Evolutionary conservation across 805 yeast genomes (phyloP).

Genomic region (Cyberlindnera mycetangii): DNA sequence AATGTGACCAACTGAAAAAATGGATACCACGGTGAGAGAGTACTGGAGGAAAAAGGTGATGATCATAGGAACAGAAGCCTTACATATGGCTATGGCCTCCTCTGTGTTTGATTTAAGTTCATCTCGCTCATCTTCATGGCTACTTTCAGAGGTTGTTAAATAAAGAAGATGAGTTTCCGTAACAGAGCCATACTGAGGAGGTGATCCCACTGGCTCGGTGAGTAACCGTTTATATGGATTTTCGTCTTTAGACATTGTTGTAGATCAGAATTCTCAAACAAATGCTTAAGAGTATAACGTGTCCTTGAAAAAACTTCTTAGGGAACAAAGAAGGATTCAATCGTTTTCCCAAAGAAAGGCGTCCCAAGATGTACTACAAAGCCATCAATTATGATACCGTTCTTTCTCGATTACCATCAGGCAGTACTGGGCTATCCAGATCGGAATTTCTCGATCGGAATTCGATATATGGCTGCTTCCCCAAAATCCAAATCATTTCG

Average conservation of each 20-base stretch:
- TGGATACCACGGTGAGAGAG: constrained; percentile 72
- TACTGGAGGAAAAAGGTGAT: constrained; percentile 70
- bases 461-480: too few relatives aligned
- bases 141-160: background rate
- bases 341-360: background rate
- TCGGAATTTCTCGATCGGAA: background rate
- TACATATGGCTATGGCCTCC: constrained; percentile 35
- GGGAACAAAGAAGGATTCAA: background rate
- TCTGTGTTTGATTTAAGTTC: background rate
- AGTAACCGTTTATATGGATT: constrained; percentile 2
- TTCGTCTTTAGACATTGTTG: background rate
- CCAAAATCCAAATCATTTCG: too few relatives aligned
- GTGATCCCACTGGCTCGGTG: background rate
- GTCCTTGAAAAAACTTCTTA: background rate
- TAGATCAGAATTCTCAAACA: background rate
- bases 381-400: too few relatives aligned
- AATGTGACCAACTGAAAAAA: constrained; percentile 71
- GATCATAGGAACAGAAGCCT: constrained; percentile 54
- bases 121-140: background rate
- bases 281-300: background rate
- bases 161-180: background rate
- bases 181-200: constrained; percentile 11
- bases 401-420: too few relatives aligned
- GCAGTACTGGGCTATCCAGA: too few relatives aligned
- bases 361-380: background rate